Percentiles rank a stretch among this genome's conserved stretches.
phyloP scores from a whole-genome alignment of 345 rosid species.

The Camelina laxa region DNA sequence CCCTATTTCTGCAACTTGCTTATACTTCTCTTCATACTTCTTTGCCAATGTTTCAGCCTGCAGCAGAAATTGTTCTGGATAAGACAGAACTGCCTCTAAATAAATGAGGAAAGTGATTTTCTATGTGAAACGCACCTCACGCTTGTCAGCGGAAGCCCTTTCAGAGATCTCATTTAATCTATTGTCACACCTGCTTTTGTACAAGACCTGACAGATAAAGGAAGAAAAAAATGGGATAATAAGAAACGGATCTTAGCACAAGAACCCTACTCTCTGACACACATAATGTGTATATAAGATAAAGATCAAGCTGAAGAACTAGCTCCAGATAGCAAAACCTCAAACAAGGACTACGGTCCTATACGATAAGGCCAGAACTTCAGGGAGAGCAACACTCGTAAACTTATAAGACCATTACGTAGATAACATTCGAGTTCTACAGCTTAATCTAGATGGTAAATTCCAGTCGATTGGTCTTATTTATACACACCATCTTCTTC shows the following conservation, averaged over 20 bases:
- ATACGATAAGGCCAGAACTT: slow-evolving; percentile 7
- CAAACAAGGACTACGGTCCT: slow-evolving; percentile 5
- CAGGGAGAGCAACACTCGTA: slow-evolving; percentile 8
- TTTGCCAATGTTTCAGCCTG: slow-evolving; percentile 89
- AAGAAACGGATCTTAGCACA: slow-evolving; percentile 26
- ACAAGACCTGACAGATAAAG: slow-evolving; percentile 63
- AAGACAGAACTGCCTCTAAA: slow-evolving; percentile 32
- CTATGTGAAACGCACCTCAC: slow-evolving; percentile 64
- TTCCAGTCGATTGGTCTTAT: neutral
- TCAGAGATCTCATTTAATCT: slow-evolving; percentile 92
- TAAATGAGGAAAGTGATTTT: slow-evolving; percentile 18
- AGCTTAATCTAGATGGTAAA: slow-evolving; percentile 12
- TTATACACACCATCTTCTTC: neutral
- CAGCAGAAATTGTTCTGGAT: slow-evolving; percentile 38
- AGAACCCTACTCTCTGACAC: slow-evolving; percentile 12
- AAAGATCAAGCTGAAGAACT: slow-evolving; percentile 18
- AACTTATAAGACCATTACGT: slow-evolving; percentile 16
- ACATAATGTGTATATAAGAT: slow-evolving; percentile 9
- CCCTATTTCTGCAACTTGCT: slow-evolving; percentile 93
- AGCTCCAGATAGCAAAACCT: slow-evolving; percentile 24
- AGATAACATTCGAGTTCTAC: slow-evolving; percentile 14
- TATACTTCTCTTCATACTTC: slow-evolving; percentile 97
- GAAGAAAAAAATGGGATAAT: slow-evolving; percentile 15
- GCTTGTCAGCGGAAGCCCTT: slow-evolving; percentile 90
- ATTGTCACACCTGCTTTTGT: slow-evolving; percentile 96